Conservation (phyloP, 768 basidiomycete genomes). For the Phylloporus sp. region DNA sequence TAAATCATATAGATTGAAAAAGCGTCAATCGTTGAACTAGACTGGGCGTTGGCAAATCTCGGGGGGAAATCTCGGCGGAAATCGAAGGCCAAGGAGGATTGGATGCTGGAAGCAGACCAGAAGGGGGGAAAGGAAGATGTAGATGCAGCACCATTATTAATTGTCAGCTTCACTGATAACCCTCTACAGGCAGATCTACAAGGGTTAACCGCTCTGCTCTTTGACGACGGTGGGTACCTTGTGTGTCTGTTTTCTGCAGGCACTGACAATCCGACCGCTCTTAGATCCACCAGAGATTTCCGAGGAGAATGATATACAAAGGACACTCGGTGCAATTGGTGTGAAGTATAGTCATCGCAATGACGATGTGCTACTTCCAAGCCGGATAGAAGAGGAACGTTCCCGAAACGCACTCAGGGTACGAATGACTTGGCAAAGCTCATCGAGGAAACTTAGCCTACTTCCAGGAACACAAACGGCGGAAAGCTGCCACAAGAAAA, state of each 20-base stretch:
- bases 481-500: constrained; percentile 22
- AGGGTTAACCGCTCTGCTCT: constrained; percentile 62
- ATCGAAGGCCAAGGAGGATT: constrained; percentile 33
- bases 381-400: constrained; percentile 63
- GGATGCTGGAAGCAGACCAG: constrained; percentile 44
- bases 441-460: constrained; percentile 3
- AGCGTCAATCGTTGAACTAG: constrained; percentile 67
- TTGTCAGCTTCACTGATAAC: background rate
- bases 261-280: background rate
- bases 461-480: constrained; percentile 26
- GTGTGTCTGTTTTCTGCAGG: background rate
- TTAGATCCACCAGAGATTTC: constrained; percentile 38
- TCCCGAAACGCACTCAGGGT: constrained; percentile 54
- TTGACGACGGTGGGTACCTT: constrained; percentile 56
- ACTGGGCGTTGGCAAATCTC: constrained; percentile 77
- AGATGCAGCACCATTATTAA: background rate
- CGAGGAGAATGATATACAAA: constrained; percentile 50
- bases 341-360: constrained; percentile 75
- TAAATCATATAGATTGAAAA: constrained; percentile 61
- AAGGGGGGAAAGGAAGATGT: constrained; percentile 40
- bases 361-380: constrained; percentile 64
- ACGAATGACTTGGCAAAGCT: constrained; percentile 2
- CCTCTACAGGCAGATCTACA: constrained; percentile 45
- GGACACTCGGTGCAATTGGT: constrained; percentile 55
- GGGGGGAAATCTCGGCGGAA: constrained; percentile 37